These are phyloP conservation scores for Globisporangium cystogenes DNA, from an alignment of 352 stramenopile species.

Conservation along the genomic window DNA sequence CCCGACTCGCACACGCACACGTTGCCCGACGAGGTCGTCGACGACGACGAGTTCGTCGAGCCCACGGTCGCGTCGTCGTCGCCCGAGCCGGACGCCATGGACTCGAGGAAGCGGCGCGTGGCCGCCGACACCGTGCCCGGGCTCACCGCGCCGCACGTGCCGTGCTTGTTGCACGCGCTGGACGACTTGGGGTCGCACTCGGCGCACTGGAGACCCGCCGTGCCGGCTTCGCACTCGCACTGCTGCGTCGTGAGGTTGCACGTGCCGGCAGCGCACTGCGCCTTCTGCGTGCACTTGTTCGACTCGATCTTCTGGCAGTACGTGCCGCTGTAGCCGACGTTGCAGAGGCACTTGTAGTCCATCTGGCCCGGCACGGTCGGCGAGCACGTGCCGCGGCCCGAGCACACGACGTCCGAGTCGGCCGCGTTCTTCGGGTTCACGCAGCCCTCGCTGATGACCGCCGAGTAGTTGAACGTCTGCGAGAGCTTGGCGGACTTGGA, in stretches of 20 bases:
- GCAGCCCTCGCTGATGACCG: slow-evolving; percentile 45
- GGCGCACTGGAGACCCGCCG: slow-evolving; percentile 61
- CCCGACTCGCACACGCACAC: slow-evolving; percentile 52
- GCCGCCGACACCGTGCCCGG: slow-evolving; percentile 18
- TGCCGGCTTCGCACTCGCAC: slow-evolving; percentile 60
- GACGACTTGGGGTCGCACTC: slow-evolving; percentile 50
- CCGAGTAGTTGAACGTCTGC: slow-evolving; percentile 53
- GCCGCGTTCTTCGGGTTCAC: slow-evolving; percentile 45
- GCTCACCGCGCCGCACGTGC: slow-evolving; percentile 28
- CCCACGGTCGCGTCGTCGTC: slow-evolving; percentile 11
- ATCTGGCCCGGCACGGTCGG: slow-evolving; percentile 33
- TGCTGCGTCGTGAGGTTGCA: slow-evolving; percentile 59
- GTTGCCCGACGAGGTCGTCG: slow-evolving; percentile 4
- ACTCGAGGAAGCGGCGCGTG: slow-evolving; percentile 3
- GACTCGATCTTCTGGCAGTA: slow-evolving; percentile 73
- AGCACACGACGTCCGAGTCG: slow-evolving; percentile 66
- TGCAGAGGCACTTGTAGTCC: slow-evolving; percentile 62
- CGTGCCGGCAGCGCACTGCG: slow-evolving; percentile 54
- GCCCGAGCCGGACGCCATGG: slow-evolving; percentile 6
- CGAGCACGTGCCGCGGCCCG: slow-evolving; percentile 59
- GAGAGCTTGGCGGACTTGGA: slow-evolving; percentile 49
- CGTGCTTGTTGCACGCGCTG: slow-evolving; percentile 55
- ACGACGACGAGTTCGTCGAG: slow-evolving; percentile 10
- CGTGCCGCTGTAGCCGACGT: slow-evolving; percentile 71
- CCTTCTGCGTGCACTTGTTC: slow-evolving; percentile 64